Evolutionary conservation across 352 stramenopile genomes (phyloP).

Genomic region (Plasmopara muralis): DNA sequence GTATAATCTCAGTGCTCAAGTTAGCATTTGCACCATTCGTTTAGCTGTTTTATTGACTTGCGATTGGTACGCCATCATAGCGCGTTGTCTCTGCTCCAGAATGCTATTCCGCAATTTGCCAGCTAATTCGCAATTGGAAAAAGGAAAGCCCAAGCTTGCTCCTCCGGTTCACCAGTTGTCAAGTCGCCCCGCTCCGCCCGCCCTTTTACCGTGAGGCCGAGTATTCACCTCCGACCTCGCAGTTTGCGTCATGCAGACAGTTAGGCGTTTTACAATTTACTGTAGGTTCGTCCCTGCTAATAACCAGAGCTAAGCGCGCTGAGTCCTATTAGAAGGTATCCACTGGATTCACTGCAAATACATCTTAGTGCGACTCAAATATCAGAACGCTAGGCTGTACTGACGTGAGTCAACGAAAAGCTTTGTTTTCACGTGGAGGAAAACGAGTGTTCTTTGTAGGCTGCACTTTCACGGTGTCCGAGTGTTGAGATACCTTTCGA

Average conservation of each 20-base stretch:
- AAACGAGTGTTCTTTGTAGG: background rate
- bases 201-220: background rate
- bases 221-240: background rate
- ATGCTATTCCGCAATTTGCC: too few species aligned
- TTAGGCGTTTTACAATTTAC: background rate
- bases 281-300: background rate
- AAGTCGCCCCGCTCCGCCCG: background rate
- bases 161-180: background rate
- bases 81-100: too few species aligned
- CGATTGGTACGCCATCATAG: too few species aligned
- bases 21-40: too few species aligned
- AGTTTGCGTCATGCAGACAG: background rate
- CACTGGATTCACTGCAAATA: background rate
- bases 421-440: background rate
- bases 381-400: background rate
- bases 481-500: background rate
- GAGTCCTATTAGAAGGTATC: background rate
- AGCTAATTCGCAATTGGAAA: too few species aligned
- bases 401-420: background rate
- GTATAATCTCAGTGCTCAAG: too few species aligned
- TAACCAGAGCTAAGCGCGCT: background rate
- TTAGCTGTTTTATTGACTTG: too few species aligned
- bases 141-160: background rate
- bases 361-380: background rate
- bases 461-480: background rate